Evolutionary conservation across 1,139 yeast genomes (phyloP).

Genomic region (Trichomonascaceae sp.): DNA sequence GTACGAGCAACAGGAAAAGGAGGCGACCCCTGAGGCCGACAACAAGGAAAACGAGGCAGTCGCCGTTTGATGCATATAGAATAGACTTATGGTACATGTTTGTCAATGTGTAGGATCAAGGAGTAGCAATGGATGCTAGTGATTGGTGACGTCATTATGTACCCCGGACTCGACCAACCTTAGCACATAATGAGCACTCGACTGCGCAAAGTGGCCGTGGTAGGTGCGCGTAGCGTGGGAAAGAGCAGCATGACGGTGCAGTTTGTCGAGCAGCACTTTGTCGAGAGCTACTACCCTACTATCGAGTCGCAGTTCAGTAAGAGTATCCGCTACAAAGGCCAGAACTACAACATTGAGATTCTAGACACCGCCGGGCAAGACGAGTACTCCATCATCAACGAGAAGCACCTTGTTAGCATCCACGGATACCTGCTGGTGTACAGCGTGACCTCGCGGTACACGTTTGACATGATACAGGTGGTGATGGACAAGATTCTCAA

Average conservation of each 20-base stretch:
- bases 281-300: conserved; percentile 83
- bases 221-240: conserved; percentile 78
- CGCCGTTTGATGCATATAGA: too few species aligned
- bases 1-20: conserved; percentile 7
- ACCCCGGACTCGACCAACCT: too few species aligned
- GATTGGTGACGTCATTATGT: too few species aligned
- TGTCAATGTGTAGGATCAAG: too few species aligned
- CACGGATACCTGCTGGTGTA: conserved; percentile 78
- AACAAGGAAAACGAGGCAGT: not conserved
- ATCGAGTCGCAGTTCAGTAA: conserved; percentile 79
- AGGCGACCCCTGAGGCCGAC: conserved; percentile 7
- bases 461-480: conserved; percentile 64
- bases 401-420: conserved; percentile 66
- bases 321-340: conserved; percentile 53
- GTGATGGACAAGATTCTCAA: conserved; percentile 77
- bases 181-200: too few species aligned
- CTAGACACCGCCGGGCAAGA: conserved; percentile 86
- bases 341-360: conserved; percentile 56
- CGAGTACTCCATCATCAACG: conserved; percentile 71
- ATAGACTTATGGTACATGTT: too few species aligned
- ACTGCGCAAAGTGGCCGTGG: conserved; percentile 61
- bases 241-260: conserved; percentile 82
- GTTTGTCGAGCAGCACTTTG: conserved; percentile 78
- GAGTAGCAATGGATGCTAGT: too few species aligned
- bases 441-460: conserved; percentile 65